Base-by-base conservation (phyloP, 2,329 filamentous ascomycete species). In the Chaetomiaceae sp. region DNA sequence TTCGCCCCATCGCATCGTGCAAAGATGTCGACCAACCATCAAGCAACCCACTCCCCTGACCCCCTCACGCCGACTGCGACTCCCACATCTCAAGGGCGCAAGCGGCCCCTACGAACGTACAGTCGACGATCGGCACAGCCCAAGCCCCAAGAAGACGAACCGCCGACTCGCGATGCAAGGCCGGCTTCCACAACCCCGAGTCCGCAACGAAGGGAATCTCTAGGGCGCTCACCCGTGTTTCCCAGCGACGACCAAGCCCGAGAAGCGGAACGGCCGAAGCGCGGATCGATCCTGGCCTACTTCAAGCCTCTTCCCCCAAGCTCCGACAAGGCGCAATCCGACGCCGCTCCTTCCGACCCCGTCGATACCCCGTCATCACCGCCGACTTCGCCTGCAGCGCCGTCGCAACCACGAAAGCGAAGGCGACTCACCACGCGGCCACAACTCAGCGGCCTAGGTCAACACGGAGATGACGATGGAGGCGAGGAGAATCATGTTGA, bases 61-160 rank as follows among this genome's bases (percentile, higher is more conserved):
- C 12, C 36, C 33, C 38, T 27, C 6, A n/a, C 5, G 20, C 4
- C 22, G 17, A 20, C 31, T 4, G 9, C 25, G 9, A 40, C 47
- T 6, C 29, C 31, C 5, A 12, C 27, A 6, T n/a, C 51, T 3
- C 58, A 20, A 29, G 37, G 9, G n/a, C 58, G 58, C 44, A 69
- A 66, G 55, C 61, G 66, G 36, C 65, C 65, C 1, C 54, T 72
- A 23, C 69, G 69, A 53, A 73, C 71, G 4, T 73, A 73, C 31
- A 64, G 71, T 46, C 69, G 68, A 42, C 69, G 68, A 20, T 50
- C 64, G 29, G 49, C 45, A 6, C 61, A 62, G n/a, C 53, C 42
- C 4, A 63, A 61, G n/a, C 51, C 59, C 7, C 45, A 47, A 3
- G 52, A 59, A 14, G 39, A 42, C 3, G 36, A 52, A 1, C 39